Conservation (phyloP, 371 early-diverging fungal species). For the Dinochytrium kinnereticum region DNA sequence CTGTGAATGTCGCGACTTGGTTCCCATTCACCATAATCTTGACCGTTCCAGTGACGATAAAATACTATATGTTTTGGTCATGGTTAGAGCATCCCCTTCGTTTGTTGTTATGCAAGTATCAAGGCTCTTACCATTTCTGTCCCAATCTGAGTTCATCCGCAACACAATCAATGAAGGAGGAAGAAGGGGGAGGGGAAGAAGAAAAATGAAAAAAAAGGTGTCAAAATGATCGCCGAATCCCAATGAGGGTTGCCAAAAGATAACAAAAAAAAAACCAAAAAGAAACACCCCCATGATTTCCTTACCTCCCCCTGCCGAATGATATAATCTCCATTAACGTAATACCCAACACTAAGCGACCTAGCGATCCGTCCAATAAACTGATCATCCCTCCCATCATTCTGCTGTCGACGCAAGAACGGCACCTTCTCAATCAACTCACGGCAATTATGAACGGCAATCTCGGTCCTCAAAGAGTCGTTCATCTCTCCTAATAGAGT, state of each 20-base stretch:
- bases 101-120: no score
- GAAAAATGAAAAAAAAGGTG: no score
- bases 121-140: slow-evolving; percentile 26
- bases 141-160: background rate
- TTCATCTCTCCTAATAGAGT: slow-evolving; percentile 32
- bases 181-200: no score
- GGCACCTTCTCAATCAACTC: slow-evolving; percentile 39
- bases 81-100: no score
- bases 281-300: background rate
- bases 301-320: slow-evolving; percentile 37
- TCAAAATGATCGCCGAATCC: no score
- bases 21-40: slow-evolving; percentile 30
- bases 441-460: slow-evolving; percentile 38
- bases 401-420: slow-evolving; percentile 30
- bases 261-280: background rate
- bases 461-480: slow-evolving; percentile 34
- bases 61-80: slow-evolving; percentile 32
- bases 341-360: slow-evolving; percentile 30
- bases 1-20: slow-evolving; percentile 27
- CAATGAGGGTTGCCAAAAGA: background rate
- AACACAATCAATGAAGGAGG: no score
- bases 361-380: slow-evolving; percentile 33
- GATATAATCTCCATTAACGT: slow-evolving; percentile 36
- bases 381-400: slow-evolving; percentile 40
- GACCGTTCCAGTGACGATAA: slow-evolving; percentile 38